These are phyloP conservation scores for Calocybe gangraenosa DNA, from an alignment of 768 basidiomycete species.

Conservation along the genomic window DNA sequence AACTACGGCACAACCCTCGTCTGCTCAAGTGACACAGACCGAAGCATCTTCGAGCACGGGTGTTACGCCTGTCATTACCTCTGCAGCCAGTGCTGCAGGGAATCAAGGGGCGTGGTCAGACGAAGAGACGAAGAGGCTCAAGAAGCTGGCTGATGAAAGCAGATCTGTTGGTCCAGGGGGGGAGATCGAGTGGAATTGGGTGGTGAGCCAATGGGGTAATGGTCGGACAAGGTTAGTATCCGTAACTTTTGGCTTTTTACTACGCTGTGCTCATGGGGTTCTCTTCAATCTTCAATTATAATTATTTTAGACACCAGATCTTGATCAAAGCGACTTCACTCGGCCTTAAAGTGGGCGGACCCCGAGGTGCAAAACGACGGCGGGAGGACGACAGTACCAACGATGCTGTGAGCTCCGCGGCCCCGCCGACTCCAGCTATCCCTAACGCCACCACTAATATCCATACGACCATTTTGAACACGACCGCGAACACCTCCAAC, in stretches of 20 bases:
- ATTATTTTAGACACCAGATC: conserved; percentile 68
- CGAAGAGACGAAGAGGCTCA: conserved; percentile 68
- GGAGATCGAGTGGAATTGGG: conserved; percentile 79
- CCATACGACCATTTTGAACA: conserved; percentile 8
- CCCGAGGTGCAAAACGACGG: conserved; percentile 41
- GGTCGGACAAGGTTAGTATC: conserved; percentile 61
- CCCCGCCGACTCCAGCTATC: conserved; percentile 26
- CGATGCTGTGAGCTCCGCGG: conserved; percentile 25
- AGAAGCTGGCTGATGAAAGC: conserved; percentile 66
- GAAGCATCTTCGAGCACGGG: conserved; percentile 20
- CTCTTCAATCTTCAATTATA: no score
- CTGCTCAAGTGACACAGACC: conserved; percentile 13
- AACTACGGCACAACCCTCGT: conserved; percentile 14
- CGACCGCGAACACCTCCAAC: conserved; percentile 8
- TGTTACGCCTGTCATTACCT: conserved; percentile 20
- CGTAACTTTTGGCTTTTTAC: background rate
- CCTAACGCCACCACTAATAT: conserved; percentile 18
- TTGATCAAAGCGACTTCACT: conserved; percentile 77
- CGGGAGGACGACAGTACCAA: conserved; percentile 34
- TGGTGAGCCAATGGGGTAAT: conserved; percentile 70
- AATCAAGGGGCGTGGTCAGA: conserved; percentile 78
- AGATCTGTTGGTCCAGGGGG: conserved; percentile 41
- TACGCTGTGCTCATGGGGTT: background rate
- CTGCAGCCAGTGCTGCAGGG: conserved; percentile 28
- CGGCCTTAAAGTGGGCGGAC: conserved; percentile 71